Base-by-base conservation (phyloP, 371 early-diverging fungal genomes). In the Rhizomucor pusillus region DNA sequence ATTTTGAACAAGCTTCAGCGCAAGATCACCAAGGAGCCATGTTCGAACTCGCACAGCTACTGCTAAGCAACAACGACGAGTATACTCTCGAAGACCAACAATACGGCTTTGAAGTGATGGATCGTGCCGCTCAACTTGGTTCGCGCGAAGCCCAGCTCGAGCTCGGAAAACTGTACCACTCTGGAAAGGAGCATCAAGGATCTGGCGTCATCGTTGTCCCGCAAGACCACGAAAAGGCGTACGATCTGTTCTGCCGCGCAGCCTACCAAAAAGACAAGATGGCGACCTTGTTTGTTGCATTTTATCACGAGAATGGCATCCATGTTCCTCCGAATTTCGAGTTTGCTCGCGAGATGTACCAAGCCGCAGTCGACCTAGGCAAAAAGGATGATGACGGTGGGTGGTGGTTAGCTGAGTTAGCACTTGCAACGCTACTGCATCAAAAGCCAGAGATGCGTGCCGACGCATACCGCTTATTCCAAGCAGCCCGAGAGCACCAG, bases 271-370 rank as follows among this genome's bases (percentile, higher is more conserved):
- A 56, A 2, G 72, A 75, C 43, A 61, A 62, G 23, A 58, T 62
- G 10, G 63, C 72, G 0, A 66, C 61, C 18, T 55, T 67, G 43
- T 67, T 67, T n/a, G 56, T 75, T 18, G 76, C 70, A 5, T 56
- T 65, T 2, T 75, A 71, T 13, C 60, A 75, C 20, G 67, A 75
- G 16, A 65, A 75, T 40, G 76, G 76, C 16, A 67, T 72, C 20
- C 62, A 63, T 43, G 70, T 63, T 13, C 37, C 63, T n/a, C 64
- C 66, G 1, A 60, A 65, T 36, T 20, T 49, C 1, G 37, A 44
- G 0, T 29, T 56, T 22, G 76, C 76, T 4, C 52, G 58, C 5
- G 60, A 69, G 41, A 69, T 65, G 50, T 75, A 67, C 36, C 62
- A 63, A 40, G 36, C 59, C 14, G 69, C 76, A 1, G 57, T 67